These are phyloP conservation scores for Paecilomyces sp. DNA, from an alignment of 2,329 filamentous ascomycete species.

Conservation along the genomic window DNA sequence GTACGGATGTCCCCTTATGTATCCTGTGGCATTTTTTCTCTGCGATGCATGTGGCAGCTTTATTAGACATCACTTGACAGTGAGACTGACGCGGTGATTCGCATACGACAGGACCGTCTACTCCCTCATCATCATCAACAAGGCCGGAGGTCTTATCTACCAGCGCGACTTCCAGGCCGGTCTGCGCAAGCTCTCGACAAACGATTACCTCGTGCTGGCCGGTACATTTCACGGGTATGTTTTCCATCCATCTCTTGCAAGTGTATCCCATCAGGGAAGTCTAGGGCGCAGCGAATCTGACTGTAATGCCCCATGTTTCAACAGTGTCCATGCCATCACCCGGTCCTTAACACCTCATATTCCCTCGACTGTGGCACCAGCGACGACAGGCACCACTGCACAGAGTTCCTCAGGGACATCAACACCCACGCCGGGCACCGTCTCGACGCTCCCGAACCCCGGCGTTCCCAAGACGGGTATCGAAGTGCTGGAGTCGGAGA, in stretches of 20 bases:
- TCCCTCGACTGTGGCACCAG: constrained; percentile 27
- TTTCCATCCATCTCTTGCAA: background rate
- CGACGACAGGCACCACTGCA: constrained; percentile 15
- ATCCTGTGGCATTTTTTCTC: background rate
- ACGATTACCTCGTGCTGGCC: constrained; percentile 93
- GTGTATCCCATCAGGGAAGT: background rate
- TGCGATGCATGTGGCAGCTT: no score
- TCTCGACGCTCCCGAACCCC: constrained; percentile 24
- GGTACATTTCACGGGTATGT: constrained; percentile 90
- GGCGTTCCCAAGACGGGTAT: constrained; percentile 54
- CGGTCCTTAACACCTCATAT: constrained; percentile 44
- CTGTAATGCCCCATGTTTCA: background rate
- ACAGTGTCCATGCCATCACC: constrained; percentile 58
- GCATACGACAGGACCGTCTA: constrained; percentile 69
- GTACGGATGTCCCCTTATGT: background rate
- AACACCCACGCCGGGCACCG: constrained; percentile 14
- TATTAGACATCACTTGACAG: background rate
- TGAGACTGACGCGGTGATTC: background rate
- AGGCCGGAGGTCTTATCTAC: constrained; percentile 93
- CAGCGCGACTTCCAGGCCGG: constrained; percentile 87
- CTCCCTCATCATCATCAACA: constrained; percentile 95
- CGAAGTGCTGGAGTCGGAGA: constrained; percentile 87
- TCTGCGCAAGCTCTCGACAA: constrained; percentile 81
- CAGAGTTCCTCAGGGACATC: constrained; percentile 25
- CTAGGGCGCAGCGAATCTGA: background rate